These are phyloP conservation scores for Wallacemonas sp. DNA, from an alignment of 208 protist genomes.

Conservation along the genomic window DNA sequence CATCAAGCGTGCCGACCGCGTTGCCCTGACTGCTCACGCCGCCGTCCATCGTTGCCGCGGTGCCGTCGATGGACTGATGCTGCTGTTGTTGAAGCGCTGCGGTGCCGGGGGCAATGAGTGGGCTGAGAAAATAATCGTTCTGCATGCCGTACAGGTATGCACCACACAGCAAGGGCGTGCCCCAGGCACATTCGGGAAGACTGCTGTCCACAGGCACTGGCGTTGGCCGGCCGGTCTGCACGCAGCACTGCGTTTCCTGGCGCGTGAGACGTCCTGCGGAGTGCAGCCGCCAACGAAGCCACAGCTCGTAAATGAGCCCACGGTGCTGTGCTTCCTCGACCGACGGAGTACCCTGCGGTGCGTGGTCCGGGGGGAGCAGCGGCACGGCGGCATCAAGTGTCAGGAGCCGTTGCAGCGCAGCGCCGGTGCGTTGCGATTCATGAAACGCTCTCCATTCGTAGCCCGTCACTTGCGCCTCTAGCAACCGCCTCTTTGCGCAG, in stretches of 20 bases:
- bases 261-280: not conserved
- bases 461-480: conserved; percentile 56
- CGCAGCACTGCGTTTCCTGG: not conserved
- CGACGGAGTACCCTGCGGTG: not conserved
- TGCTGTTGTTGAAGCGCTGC: conserved; percentile 8
- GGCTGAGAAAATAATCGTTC: conserved; percentile 74
- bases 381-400: conserved; percentile 71
- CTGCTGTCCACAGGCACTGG: not conserved
- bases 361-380: conserved; percentile 17
- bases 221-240: not conserved
- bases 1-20: no score
- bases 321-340: conserved; percentile 8
- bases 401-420: conserved; percentile 67
- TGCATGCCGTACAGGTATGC: conserved; percentile 55
- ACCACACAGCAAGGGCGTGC: conserved; percentile 51
- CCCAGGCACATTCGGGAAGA: conserved; percentile 39
- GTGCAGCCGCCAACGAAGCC: conserved; percentile 36
- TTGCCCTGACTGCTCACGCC: no score
- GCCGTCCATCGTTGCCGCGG: not conserved
- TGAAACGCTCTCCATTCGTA: conserved; percentile 76
- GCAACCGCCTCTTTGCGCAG: conserved; percentile 8
- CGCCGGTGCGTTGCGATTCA: conserved; percentile 59
- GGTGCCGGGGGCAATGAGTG: conserved; percentile 12
- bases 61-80: not conserved
- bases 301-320: conserved; percentile 25